Percentiles rank a stretch among this genome's conserved stretches.
phyloP scores from a whole-genome alignment of 306 rosid species.

The Canavalia gladiata region DNA sequence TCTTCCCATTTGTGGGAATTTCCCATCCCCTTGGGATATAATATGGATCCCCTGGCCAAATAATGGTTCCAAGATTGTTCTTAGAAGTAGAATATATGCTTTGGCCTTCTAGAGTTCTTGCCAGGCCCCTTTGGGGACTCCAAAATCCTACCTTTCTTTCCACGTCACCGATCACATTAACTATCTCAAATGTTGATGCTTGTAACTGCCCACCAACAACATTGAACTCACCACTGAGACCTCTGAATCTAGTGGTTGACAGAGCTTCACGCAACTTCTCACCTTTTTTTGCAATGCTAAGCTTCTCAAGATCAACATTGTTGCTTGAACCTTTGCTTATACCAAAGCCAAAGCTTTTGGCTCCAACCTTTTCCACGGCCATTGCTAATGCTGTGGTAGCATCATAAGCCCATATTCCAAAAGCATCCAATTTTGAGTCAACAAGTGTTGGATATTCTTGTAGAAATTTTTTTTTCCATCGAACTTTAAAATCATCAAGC shows the following conservation, averaged over 20 bases:
- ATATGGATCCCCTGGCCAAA: slow-evolving; percentile 70
- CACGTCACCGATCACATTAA: slow-evolving; percentile 60
- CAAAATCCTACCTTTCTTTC: slow-evolving; percentile 63
- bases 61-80: slow-evolving; percentile 37
- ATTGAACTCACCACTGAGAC: slow-evolving; percentile 59
- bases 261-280: slow-evolving; percentile 47
- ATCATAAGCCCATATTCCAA: slow-evolving; percentile 74
- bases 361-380: slow-evolving; percentile 60
- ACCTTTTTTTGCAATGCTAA: slow-evolving; percentile 57
- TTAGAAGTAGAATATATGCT: slow-evolving; percentile 28
- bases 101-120: slow-evolving; percentile 24
- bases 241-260: slow-evolving; percentile 48
- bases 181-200: slow-evolving; percentile 50
- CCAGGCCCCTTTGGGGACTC: slow-evolving; percentile 54
- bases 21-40: slow-evolving; percentile 64
- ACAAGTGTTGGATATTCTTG: slow-evolving; percentile 44
- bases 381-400: slow-evolving; percentile 66
- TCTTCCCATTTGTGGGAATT: slow-evolving; percentile 56
- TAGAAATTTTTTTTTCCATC: slow-evolving; percentile 61
- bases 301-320: slow-evolving; percentile 52
- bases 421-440: slow-evolving; percentile 43
- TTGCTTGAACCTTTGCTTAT: slow-evolving; percentile 37
- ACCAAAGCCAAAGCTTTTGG: not conserved
- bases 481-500: slow-evolving; percentile 47
- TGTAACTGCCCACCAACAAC: slow-evolving; percentile 53